Evolutionary conservation across 2,329 filamentous ascomycete genomes (phyloP).

Genomic region (Alternaria gansuensis): DNA sequence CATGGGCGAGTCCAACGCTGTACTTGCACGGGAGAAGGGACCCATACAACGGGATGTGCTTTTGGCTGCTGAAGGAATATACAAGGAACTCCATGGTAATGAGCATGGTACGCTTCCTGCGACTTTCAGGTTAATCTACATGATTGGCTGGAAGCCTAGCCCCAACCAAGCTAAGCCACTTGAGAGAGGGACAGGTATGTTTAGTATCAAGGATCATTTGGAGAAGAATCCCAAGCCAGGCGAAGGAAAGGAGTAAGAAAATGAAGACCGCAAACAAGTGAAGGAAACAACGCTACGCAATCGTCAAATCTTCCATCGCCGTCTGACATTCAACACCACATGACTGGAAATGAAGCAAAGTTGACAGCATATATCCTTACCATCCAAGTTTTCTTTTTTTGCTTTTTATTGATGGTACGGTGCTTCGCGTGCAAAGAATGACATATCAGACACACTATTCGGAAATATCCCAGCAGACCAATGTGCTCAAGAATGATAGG

Average conservation of each 20-base stretch:
- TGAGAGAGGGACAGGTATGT: constrained; percentile 80
- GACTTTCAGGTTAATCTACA: constrained; percentile 94
- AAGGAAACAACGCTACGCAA: too few relatives aligned
- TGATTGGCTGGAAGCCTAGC: constrained; percentile 98
- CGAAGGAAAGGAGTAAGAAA: constrained; percentile 23
- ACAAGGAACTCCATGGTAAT: constrained; percentile 85
- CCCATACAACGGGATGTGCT: constrained; percentile 81
- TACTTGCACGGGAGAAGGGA: constrained; percentile 83
- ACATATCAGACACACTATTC: too few relatives aligned
- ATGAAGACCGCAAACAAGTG: too few relatives aligned
- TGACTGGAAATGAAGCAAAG: too few relatives aligned
- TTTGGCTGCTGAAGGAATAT: constrained; percentile 87
- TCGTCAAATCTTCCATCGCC: too few relatives aligned
- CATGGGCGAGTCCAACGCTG: constrained; percentile 95
- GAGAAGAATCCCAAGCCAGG: constrained; percentile 56
- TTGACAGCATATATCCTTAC: background rate
- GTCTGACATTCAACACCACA: too few relatives aligned
- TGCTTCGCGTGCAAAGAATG: background rate
- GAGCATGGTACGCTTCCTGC: constrained; percentile 72
- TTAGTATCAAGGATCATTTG: constrained; percentile 87
- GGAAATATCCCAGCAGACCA: background rate
- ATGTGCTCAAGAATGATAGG: background rate
- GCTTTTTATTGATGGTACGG: background rate
- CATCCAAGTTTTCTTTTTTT: background rate
- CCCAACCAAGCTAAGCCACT: constrained; percentile 81